A percentile compares a stretch with the other conserved stretches of the same genome.
These are phyloP conservation scores for Xylaria hypoxylon DNA, from an alignment of 2,329 filamentous ascomycete species.

Conservation along the genomic window DNA sequence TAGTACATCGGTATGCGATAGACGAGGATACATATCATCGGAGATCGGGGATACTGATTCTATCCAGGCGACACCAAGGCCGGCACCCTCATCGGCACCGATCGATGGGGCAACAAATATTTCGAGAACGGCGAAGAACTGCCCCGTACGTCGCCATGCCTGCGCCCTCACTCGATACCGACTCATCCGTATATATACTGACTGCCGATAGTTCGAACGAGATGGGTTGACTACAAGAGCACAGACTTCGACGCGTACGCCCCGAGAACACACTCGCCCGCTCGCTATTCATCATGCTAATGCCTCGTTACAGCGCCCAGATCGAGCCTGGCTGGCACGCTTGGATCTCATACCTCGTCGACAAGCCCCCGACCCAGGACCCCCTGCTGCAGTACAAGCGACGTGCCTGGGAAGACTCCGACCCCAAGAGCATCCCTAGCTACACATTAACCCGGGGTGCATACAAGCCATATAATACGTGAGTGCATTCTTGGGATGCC, in stretches of 20 bases:
- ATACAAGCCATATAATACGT: slow-evolving; percentile 97
- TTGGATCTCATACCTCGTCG: slow-evolving; percentile 94
- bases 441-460: slow-evolving; percentile 80
- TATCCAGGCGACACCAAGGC: slow-evolving; percentile 91
- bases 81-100: slow-evolving; percentile 84
- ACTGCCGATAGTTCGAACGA: slow-evolving; percentile 77
- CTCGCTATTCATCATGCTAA: slow-evolving; percentile 27
- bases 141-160: slow-evolving; percentile 71
- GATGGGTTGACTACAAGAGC: slow-evolving; percentile 97
- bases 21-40: neutral
- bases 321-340: slow-evolving; percentile 98
- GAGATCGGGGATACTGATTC: slow-evolving; percentile 31
- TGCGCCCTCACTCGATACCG: neutral
- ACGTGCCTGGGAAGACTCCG: slow-evolving; percentile 79
- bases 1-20: slow-evolving; percentile 66
- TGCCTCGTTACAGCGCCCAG: slow-evolving; percentile 67
- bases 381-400: slow-evolving; percentile 73
- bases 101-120: slow-evolving; percentile 97
- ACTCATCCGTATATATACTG: slow-evolving; percentile 19
- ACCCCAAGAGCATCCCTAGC: slow-evolving; percentile 76
- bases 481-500: slow-evolving; percentile 56
- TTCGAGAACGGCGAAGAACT: slow-evolving; percentile 97
- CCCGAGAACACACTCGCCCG: neutral
- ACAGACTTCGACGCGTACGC: slow-evolving; percentile 82
- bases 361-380: slow-evolving; percentile 85